Conservation (phyloP, 306 rosid genomes). For the Citrullus mucosospermus region DNA sequence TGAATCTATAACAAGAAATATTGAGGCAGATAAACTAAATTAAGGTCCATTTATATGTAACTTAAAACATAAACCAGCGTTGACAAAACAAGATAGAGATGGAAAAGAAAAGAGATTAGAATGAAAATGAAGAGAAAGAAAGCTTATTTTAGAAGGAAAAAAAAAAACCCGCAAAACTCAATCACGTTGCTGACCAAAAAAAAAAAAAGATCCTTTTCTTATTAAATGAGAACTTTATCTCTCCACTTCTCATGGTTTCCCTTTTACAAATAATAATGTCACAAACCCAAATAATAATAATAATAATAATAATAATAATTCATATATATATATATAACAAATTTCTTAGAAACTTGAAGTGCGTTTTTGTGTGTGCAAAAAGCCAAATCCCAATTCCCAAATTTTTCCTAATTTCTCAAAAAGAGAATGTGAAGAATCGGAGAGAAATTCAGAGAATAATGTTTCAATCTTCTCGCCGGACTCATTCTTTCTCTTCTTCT, state of each 20-base stretch:
- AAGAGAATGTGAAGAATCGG: neutral
- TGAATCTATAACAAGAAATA: neutral
- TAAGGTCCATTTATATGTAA: neutral
- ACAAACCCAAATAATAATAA: neutral
- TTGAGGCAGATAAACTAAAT: neutral
- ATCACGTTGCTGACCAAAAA: neutral
- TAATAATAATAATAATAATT: neutral
- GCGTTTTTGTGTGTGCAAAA: neutral
- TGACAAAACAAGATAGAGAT: neutral
- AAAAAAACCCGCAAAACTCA: neutral
- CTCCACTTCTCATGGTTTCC: neutral
- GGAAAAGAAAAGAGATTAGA: no score
- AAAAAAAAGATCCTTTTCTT: neutral
- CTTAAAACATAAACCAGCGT: neutral
- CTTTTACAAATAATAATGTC: neutral
- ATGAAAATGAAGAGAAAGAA: neutral
- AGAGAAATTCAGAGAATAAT: neutral
- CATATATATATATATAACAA: neutral
- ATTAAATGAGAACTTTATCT: neutral
- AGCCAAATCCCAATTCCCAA: neutral
- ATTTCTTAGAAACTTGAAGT: neutral
- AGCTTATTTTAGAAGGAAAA: conserved; percentile 3
- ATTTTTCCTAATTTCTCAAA: neutral
- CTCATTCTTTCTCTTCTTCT: conserved; percentile 42
- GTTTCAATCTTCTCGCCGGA: conserved; percentile 16